A percentile compares a stretch with the other conserved stretches of the same genome.
phyloP scores from a whole-genome alignment of 371 early-diverging fungal genomes.

The Rhizopus microsporus region DNA sequence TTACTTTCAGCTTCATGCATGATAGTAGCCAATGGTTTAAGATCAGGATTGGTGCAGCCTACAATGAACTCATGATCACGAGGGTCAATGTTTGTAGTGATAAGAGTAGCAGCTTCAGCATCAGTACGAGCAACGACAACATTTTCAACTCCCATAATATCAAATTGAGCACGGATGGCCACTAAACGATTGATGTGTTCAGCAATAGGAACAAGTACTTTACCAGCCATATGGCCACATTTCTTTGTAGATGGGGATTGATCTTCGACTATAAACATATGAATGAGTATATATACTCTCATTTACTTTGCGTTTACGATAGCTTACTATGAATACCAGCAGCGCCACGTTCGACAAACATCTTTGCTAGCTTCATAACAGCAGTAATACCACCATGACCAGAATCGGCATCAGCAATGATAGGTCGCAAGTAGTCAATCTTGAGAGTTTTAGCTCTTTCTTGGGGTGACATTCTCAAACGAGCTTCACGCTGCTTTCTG shows the following conservation, averaged over 20 bases:
- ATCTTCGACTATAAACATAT: constrained; percentile 75
- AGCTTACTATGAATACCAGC: constrained; percentile 81
- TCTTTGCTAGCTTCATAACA: constrained; percentile 90
- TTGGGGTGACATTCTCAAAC: constrained; percentile 67
- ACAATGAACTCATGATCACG: constrained; percentile 97
- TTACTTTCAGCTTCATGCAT: constrained; percentile 80
- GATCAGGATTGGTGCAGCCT: constrained; percentile 82
- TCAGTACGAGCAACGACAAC: constrained; percentile 95
- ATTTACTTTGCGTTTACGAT: not conserved
- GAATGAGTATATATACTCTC: not conserved
- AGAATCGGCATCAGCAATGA: constrained; percentile 98
- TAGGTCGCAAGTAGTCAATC: constrained; percentile 92
- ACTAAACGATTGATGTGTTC: constrained; percentile 98
- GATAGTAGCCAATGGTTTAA: constrained; percentile 72
- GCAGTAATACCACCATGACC: constrained; percentile 97
- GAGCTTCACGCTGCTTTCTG: constrained; percentile 92
- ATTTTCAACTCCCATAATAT: constrained; percentile 98
- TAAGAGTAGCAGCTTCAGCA: constrained; percentile 96
- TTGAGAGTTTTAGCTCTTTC: constrained; percentile 75
- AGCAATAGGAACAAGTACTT: constrained; percentile 94
- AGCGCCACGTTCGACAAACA: constrained; percentile 94
- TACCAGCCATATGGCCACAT: constrained; percentile 99
- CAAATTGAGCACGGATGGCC: constrained; percentile 95
- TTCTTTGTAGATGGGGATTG: constrained; percentile 96
- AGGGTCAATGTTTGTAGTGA: constrained; percentile 94